Base-by-base conservation (phyloP, 148 eudicot species). In the Fagopyrum homotropicum region DNA sequence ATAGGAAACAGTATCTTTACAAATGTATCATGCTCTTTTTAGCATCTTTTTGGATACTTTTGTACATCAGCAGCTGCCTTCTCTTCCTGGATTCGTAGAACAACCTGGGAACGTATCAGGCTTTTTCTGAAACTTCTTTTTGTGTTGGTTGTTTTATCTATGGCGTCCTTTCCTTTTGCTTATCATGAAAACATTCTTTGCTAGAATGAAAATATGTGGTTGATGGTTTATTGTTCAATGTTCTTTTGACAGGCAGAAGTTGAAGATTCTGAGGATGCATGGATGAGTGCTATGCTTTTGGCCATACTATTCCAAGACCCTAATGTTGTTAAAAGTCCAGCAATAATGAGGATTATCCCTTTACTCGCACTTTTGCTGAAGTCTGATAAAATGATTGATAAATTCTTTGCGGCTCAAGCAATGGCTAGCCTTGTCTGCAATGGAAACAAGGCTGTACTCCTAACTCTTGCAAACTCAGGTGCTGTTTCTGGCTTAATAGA, bases 361-460 rank as follows among this genome's bases (percentile, higher is more conserved):
- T 82, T 82, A 68, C 91, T 92, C 72, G 83, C 88, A 0, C 76
- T 78, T 83, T 74, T 92, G 72, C 81, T 92, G 79, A 90, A 83
- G 78, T 87, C 93, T 72, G 93, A 88, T 64, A 91, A 88, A 82
- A 72, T 86, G 77, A 81, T 85, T 71, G 89, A 85, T 83, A 83
- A 85, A 75, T 90, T 72, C 72, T 90, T 92, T 73, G 88, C 97
- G 63, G 88, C 95, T 78, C 97, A 92, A 72, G 97, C 95, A 72
- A 84, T 90, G 84, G 88, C 95, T 76, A 87, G 91, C 84, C 88
- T 92, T 80, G 89, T 79, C 47, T 80, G 83, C 75, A 87, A 81
- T 72, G 86, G 90, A 70, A 82, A 73, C 54, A 87, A 82, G 71
- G 92, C 84, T 76, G 82, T 85, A 64, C 83, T 83, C 80, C 80